A percentile compares a stretch with the other conserved stretches of the same genome.
Evolutionary conservation across 805 yeast species (phyloP).

Genomic region (Saturnispora sanitii): DNA sequence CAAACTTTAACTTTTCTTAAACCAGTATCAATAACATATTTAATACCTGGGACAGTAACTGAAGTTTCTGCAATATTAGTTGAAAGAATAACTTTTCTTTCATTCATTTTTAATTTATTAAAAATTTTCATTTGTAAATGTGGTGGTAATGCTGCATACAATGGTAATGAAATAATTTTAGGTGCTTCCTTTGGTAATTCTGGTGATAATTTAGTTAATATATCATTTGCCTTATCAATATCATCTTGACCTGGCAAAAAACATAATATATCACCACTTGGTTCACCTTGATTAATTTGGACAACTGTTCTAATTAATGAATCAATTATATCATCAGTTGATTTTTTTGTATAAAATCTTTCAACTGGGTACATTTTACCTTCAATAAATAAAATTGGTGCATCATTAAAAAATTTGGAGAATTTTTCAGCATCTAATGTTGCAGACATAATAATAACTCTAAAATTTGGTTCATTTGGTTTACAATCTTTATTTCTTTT

Average conservation of each 20-base stretch:
- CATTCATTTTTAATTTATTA: conserved; percentile 47
- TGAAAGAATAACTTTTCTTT: conserved; percentile 79
- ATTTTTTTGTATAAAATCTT: conserved; percentile 49
- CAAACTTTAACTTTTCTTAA: conserved; percentile 88
- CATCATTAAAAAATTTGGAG: conserved; percentile 68
- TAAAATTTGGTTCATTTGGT: conserved; percentile 31
- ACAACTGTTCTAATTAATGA: conserved; percentile 61
- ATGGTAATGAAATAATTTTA: conserved; percentile 62
- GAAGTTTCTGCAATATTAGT: conserved; percentile 98
- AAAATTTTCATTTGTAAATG: conserved; percentile 76
- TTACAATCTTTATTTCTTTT: conserved; percentile 35
- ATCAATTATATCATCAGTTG: conserved; percentile 79
- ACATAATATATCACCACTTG: conserved; percentile 82
- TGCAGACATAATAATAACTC: conserved; percentile 88
- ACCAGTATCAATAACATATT: conserved; percentile 89
- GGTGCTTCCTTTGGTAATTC: conserved; percentile 70
- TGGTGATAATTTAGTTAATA: conserved; percentile 52
- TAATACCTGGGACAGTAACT: conserved; percentile 88
- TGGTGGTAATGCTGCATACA: conserved; percentile 91
- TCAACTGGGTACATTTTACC: conserved; percentile 86
- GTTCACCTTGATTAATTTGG: conserved; percentile 73
- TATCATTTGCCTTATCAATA: conserved; percentile 71
- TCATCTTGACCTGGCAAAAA: conserved; percentile 97
- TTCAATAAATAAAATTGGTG: conserved; percentile 80
- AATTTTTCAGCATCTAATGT: conserved; percentile 95